These are phyloP conservation scores for Carex sylvatica DNA, from an alignment of 202 grass and related monocot species.

Conservation along the genomic window DNA sequence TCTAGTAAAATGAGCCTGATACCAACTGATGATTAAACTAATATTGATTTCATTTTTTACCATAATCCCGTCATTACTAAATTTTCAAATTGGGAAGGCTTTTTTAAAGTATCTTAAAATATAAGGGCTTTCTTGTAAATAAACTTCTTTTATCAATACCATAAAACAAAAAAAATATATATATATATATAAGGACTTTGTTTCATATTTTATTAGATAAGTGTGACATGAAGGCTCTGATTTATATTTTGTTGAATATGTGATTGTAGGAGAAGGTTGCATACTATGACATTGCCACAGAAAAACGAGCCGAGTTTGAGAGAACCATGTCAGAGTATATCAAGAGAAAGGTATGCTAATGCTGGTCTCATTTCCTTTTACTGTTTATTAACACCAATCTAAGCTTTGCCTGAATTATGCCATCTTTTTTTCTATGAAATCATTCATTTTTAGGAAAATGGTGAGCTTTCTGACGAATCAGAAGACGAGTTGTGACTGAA, in stretches of 20 bases:
- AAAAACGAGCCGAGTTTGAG: slow-evolving; percentile 85
- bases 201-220: neutral
- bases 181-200: neutral
- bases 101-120: neutral
- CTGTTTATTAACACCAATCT: neutral
- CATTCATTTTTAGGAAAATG: slow-evolving; percentile 45
- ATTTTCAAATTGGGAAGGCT: slow-evolving; percentile 15
- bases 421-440: slow-evolving; percentile 2
- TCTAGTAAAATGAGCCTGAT: neutral
- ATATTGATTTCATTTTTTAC: neutral
- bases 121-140: too few relatives aligned
- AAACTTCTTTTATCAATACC: too few relatives aligned
- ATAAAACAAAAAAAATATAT: too few relatives aligned
- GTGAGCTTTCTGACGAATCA: slow-evolving; percentile 55
- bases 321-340: slow-evolving; percentile 60
- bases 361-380: neutral
- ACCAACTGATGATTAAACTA: neutral
- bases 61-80: neutral
- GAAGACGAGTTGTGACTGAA: slow-evolving; percentile 46
- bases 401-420: neutral
- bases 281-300: slow-evolving; percentile 86
- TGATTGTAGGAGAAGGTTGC: slow-evolving; percentile 66
- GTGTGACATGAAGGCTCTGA: neutral
- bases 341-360: slow-evolving; percentile 57
- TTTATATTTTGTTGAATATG: slow-evolving; percentile 4